These are phyloP conservation scores for Alloteropsis semialata DNA, from an alignment of 176 grass and related monocot genomes.

Conservation along the genomic window DNA sequence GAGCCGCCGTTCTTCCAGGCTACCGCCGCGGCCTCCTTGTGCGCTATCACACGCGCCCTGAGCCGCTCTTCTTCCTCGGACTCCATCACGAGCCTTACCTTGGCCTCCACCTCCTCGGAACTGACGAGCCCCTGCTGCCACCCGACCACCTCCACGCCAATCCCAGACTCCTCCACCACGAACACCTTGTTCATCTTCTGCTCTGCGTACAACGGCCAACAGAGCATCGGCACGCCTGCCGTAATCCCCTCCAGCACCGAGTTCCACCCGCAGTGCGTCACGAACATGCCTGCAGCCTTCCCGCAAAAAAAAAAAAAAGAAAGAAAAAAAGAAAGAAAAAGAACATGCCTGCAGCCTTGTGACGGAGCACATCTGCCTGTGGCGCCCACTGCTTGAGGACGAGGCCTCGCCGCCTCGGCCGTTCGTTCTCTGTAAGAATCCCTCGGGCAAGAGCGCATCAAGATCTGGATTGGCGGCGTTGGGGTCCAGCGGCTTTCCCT, in stretches of 20 bases:
- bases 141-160: neutral
- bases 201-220: constrained; percentile 36
- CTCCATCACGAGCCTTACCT: neutral
- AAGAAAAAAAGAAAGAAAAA: too few relatives aligned
- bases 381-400: constrained; percentile 49
- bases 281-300: constrained; percentile 23
- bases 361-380: constrained; percentile 37
- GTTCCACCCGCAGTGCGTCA: constrained; percentile 63
- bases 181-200: constrained; percentile 65
- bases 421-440: constrained; percentile 29
- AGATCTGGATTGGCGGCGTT: too few relatives aligned
- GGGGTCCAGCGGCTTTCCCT: too few relatives aligned
- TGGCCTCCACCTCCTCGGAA: neutral
- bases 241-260: constrained; percentile 34
- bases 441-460: neutral
- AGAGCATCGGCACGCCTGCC: constrained; percentile 20
- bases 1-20: neutral
- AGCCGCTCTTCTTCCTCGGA: neutral
- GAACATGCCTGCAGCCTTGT: constrained; percentile 27
- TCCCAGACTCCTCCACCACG: constrained; percentile 22
- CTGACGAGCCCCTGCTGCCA: neutral
- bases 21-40: neutral
- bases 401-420: constrained; percentile 22
- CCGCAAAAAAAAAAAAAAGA: too few relatives aligned
- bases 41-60: neutral